Base-by-base conservation (phyloP, 2,329 filamentous ascomycete genomes). In the Colletotrichum camelliae region DNA sequence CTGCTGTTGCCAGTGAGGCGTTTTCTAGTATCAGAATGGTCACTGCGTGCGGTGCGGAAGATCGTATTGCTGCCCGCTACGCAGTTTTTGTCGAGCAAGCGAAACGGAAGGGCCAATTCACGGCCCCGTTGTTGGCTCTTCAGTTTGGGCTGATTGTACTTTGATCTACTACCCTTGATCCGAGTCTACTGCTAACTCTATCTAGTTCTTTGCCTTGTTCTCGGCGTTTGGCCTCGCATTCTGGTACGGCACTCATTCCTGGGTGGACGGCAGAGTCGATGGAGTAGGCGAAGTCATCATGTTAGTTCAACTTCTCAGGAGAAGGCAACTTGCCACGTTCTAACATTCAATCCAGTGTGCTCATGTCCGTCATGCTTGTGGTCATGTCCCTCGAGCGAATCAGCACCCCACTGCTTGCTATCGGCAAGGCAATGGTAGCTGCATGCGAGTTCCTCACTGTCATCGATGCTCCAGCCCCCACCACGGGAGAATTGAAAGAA, bases 21-120 rank as follows among this genome's bases (percentile, higher is more conserved):
- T 87, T 94, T 77, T 85, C 87, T 1, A 89, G 89, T 66, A 90
- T 93, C 43, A 86, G 91, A 8, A 93, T 93, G 87, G 86, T 94
- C 39, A 87, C 89, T 48, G 92, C 92, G 1, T 93, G 91, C 78
- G 91, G 91, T 43, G 92, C 92, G 15, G 90, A 93, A 80, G 80
- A 83, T 16, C 88, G 89, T 7, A 87, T 93, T 71, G 84, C 86
- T 0, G 82, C 85, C 64, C 90, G 88, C 39, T 93, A 92, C 79
- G 82, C 87, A 16, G 83, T 85, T 7, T 92, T 89, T 86, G 88
- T 91, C 24, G 84, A 88, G n/a, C 88, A 91, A 70, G 88, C 90
- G 2, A 88, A 86, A 72, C 84, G 83, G 69, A 86, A 89, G 72
- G 89, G 88, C 2, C 83, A 88, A 58, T 84, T 81, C 61, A 88